phyloP scores from a whole-genome alignment of 495 filamentous ascomycete genomes.

The Pseudomonodictys pantanalensis region DNA sequence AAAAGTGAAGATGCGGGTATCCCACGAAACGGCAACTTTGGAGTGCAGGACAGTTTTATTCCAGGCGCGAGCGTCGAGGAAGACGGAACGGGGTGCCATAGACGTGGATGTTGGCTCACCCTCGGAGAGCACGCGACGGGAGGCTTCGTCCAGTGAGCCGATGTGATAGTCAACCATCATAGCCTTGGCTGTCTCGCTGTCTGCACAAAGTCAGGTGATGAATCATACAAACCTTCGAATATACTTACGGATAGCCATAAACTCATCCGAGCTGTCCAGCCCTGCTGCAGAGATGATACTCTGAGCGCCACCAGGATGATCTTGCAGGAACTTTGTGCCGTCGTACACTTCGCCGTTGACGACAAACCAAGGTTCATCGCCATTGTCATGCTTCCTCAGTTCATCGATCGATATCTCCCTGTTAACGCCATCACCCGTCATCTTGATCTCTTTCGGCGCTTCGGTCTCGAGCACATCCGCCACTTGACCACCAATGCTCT shows the following conservation, averaged over 20 bases:
- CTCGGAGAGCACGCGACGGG: conserved; percentile 52
- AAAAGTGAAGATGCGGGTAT: conserved; percentile 83
- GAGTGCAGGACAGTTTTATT: conserved; percentile 61
- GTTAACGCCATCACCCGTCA: conserved; percentile 70
- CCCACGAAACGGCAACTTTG: conserved; percentile 69
- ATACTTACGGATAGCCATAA: conserved; percentile 85
- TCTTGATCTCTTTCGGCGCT: conserved; percentile 66
- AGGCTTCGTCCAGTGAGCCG: conserved; percentile 65
- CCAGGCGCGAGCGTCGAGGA: conserved; percentile 73
- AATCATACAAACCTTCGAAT: background rate
- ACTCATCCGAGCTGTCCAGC: conserved; percentile 86
- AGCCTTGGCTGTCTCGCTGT: conserved; percentile 85
- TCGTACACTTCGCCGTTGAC: conserved; percentile 92
- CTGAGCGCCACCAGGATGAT: conserved; percentile 84
- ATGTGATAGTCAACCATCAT: conserved; percentile 93
- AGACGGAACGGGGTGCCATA: conserved; percentile 52
- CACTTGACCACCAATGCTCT: conserved; percentile 61
- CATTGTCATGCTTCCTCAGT: conserved; percentile 64
- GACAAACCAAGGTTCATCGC: conserved; percentile 81
- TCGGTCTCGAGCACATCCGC: conserved; percentile 40
- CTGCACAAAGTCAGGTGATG: conserved; percentile 45
- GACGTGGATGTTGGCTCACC: conserved; percentile 33
- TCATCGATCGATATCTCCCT: conserved; percentile 68
- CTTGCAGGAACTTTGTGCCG: conserved; percentile 77
- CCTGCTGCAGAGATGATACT: conserved; percentile 85